Base-by-base conservation (phyloP, 2,329 filamentous ascomycete genomes). In the Neonectria coccinea region DNA sequence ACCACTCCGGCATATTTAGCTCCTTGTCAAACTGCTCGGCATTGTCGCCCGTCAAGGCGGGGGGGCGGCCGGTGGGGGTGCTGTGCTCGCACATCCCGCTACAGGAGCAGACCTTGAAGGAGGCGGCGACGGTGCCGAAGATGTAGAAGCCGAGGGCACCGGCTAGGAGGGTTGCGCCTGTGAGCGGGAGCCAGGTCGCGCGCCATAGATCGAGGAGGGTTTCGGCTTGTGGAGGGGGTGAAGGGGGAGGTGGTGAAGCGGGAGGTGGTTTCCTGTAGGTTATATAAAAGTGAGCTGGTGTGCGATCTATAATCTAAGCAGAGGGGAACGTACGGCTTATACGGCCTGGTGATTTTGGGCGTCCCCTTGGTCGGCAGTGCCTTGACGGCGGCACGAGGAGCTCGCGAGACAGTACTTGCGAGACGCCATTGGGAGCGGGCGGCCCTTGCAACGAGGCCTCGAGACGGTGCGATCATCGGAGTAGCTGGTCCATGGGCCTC, bases 21-120 rank as follows among this genome's bases (percentile, higher is more conserved):
- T 84, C 83, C 60, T 80, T 78, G 77, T 91, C 88, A 73, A 90
- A 91, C 44, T 83, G 82, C 29, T 79, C 78, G 18, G 88, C 88
- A 14, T 81, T 79, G 55, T 82, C 79, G 53, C 78, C 76, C 18
- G 79, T 80, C 67, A 86, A 78, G 58, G 82, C 80, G 25, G 81
- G 78, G 4, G 85, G 83, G 11, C 83, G 83, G 33, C 84, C 85
- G 20, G 84, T 86, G 5, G 84, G 82, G 12, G 73, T 67, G 47
- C 74, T 66, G 60, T 82, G 78, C 58, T 79, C 76, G 61, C 73
- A 75, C 65, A 74, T 72, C 41, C 64, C 66, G 27, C 64, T 59
- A 51, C 71, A 70, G 27, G 73, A 66, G 1, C 71, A 66, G 3
- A 70, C 53, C 39, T 75, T 77, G 66, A 79, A 62, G 22, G 78